These are phyloP conservation scores for Papiliotrema fonsecae DNA, from an alignment of 1,284 basidiomycete genomes.

Conservation along the genomic window DNA sequence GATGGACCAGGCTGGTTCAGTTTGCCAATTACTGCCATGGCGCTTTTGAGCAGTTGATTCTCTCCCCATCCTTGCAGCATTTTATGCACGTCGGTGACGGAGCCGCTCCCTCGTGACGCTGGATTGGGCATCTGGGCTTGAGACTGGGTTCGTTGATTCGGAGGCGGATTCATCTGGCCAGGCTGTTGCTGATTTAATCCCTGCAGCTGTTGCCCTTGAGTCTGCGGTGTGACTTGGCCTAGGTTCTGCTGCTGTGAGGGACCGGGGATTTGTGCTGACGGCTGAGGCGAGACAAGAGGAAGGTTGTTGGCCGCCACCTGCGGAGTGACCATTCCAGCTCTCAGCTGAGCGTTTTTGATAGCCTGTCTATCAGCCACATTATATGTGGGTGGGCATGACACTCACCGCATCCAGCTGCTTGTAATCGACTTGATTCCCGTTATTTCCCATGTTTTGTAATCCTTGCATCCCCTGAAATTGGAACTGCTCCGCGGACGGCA, in stretches of 20 bases:
- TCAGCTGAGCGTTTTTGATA: conserved; percentile 15
- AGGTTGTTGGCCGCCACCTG: conserved; percentile 4
- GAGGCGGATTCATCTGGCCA: background rate
- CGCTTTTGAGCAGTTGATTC: conserved; percentile 1
- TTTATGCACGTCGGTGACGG: background rate
- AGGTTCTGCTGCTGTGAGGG: conserved; percentile 1
- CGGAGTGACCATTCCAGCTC: conserved; percentile 11
- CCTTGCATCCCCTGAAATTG: conserved; percentile 2
- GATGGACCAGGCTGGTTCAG: background rate
- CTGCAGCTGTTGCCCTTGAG: background rate
- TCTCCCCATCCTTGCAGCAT: conserved; percentile 6
- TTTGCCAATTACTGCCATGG: background rate
- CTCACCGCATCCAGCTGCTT: conserved; percentile 17
- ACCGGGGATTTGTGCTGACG: background rate
- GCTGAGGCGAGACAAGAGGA: conserved; percentile 15
- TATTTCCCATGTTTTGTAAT: background rate
- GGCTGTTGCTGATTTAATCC: background rate
- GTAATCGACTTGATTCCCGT: conserved; percentile 5
- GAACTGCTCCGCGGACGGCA: conserved; percentile 1
- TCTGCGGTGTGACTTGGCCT: background rate
- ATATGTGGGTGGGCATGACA: background rate
- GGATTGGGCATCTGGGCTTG: background rate
- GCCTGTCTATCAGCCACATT: conserved; percentile 7
- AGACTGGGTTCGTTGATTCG: background rate
- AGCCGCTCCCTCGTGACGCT: background rate